Conservation (phyloP, 192 early-diverging fungal genomes). For the Entophlyctis helioformis region DNA sequence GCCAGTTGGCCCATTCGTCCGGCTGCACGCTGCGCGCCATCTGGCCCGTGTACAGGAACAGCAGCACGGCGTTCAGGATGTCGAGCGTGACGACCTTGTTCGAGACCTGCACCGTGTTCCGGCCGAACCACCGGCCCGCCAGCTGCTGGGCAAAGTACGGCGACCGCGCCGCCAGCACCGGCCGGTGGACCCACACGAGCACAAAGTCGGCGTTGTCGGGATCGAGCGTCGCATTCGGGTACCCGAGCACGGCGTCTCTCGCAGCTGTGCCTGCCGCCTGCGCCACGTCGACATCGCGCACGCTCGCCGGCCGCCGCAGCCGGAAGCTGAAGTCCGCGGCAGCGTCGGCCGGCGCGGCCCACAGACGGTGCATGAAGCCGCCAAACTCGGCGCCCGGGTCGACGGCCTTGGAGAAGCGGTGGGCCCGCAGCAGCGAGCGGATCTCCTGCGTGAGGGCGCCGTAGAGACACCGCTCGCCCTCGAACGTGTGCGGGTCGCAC, state of each 20-base stretch:
- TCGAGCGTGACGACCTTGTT: constrained; percentile 13
- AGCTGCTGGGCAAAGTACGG: constrained; percentile 19
- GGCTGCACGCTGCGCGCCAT: constrained; percentile 1
- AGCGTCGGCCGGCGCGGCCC: background rate
- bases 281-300: no score
- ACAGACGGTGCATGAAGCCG: constrained; percentile 15
- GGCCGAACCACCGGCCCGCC: constrained; percentile 9
- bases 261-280: no score
- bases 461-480: constrained; percentile 28
- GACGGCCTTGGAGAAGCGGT: constrained; percentile 34
- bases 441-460: constrained; percentile 37
- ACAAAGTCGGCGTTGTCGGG: background rate
- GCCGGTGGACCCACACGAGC: constrained; percentile 23
- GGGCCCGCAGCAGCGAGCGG: constrained; percentile 16
- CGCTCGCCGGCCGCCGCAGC: no score
- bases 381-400: constrained; percentile 21
- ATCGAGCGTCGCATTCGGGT: no score
- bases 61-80: constrained; percentile 19
- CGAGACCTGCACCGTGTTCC: constrained; percentile 6
- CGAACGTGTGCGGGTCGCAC: constrained; percentile 39
- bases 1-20: constrained; percentile 7
- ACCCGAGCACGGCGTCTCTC: no score
- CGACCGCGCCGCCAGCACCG: constrained; percentile 24
- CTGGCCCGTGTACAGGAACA: constrained; percentile 33
- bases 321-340: constrained; percentile 4